A percentile compares a stretch with the other conserved stretches of the same genome.
Evolutionary conservation across 495 filamentous ascomycete species (phyloP).

Genomic region (Aspergillus incahuasiensis): DNA sequence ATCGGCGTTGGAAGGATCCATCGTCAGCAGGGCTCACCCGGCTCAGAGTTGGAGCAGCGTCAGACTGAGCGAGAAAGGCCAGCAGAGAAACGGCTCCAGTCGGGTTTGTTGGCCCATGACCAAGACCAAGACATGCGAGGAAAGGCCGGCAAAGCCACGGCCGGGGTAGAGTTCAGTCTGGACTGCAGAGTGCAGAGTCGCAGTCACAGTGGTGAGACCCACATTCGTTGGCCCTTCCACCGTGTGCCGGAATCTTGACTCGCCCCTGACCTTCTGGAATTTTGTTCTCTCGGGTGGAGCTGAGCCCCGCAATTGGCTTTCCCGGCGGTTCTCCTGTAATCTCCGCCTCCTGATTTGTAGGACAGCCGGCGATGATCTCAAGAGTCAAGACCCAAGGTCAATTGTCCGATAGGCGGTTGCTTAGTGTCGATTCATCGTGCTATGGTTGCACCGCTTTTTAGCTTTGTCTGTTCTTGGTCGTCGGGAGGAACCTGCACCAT

Average conservation of each 20-base stretch:
- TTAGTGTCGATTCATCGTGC: constrained; percentile 21
- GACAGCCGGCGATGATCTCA: constrained; percentile 24
- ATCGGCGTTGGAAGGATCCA: background rate
- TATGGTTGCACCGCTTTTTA: constrained; percentile 8
- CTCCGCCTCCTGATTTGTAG: constrained; percentile 27
- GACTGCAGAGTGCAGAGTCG: background rate
- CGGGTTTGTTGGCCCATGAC: background rate
- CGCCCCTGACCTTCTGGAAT: constrained; percentile 24
- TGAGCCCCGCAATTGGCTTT: constrained; percentile 21
- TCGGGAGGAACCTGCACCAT: background rate
- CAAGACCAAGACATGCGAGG: background rate
- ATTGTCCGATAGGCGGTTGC: constrained; percentile 24
- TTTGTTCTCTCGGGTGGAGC: constrained; percentile 15
- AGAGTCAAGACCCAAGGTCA: constrained; percentile 7
- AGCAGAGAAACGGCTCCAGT: background rate
- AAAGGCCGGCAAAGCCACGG: too few relatives aligned
- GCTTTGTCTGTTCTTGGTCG: background rate
- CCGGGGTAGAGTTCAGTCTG: too few relatives aligned
- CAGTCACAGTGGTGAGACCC: constrained; percentile 4
- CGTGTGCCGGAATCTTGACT: constrained; percentile 1
- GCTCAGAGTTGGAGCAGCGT: background rate
- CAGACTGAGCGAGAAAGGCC: too few relatives aligned
- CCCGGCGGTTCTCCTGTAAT: constrained; percentile 22
- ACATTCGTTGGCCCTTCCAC: background rate
- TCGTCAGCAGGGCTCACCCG: background rate